Conservation (phyloP, 139 green algal species). For the Desmodesmus armatus region DNA sequence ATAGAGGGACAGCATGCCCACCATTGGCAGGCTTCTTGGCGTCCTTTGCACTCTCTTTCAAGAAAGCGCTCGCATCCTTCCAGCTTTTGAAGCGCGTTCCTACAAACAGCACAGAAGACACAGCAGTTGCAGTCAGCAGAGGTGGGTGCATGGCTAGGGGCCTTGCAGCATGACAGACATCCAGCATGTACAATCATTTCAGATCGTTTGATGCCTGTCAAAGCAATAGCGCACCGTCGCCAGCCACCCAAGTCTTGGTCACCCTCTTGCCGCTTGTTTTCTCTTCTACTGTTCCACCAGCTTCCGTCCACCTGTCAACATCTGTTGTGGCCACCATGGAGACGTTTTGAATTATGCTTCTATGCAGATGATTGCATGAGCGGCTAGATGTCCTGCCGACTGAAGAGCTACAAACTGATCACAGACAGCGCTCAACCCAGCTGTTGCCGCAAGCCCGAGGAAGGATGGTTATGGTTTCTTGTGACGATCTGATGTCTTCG, state of each 20-base stretch:
- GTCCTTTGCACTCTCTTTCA: conserved; percentile 21
- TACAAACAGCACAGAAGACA: conserved; percentile 9
- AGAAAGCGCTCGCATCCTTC: conserved; percentile 52
- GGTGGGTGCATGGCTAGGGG: neutral
- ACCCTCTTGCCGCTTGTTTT: conserved; percentile 14
- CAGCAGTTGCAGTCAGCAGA: neutral
- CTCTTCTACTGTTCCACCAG: conserved; percentile 17
- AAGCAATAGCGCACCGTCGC: neutral
- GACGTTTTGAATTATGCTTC: neutral
- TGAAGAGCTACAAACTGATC: neutral
- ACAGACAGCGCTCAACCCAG: too few relatives aligned
- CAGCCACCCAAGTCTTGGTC: conserved; percentile 23
- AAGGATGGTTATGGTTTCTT: too few relatives aligned
- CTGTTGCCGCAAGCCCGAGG: too few relatives aligned
- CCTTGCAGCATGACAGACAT: neutral
- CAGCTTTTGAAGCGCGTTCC: conserved; percentile 60
- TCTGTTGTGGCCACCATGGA: conserved; percentile 3
- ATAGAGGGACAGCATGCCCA: neutral
- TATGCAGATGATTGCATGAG: neutral
- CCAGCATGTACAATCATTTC: too few relatives aligned
- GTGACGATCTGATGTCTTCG: too few relatives aligned
- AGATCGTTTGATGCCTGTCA: too few relatives aligned
- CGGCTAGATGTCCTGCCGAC: neutral
- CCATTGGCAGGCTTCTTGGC: neutral
- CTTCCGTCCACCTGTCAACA: neutral